phyloP scores from a whole-genome alignment of 75 land plant genomes.

The Adiantum capillusveneris region DNA sequence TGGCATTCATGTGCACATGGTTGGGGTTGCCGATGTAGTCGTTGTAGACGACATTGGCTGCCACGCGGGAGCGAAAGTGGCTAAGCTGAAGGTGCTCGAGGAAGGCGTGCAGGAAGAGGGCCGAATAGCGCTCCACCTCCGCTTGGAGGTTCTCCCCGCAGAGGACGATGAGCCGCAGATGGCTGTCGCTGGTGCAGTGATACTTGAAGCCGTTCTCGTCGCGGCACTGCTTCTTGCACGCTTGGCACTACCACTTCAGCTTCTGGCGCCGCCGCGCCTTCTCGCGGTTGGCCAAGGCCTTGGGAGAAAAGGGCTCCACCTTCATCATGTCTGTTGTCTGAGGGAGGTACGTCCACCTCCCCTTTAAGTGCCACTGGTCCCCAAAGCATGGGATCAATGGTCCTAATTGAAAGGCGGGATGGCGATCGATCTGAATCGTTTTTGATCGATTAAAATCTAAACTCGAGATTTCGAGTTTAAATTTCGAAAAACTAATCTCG shows the following conservation, averaged over 20 bases:
- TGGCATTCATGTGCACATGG: too few species aligned
- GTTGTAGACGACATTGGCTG: too few species aligned
- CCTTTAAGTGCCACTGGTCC: too few species aligned
- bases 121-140: conserved; percentile 72
- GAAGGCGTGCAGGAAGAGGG: conserved; percentile 73
- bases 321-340: too few species aligned
- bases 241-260: conserved; percentile 96
- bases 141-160: conserved; percentile 82
- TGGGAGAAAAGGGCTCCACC: conserved; percentile 90
- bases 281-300: conserved; percentile 91
- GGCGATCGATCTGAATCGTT: too few species aligned
- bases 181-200: conserved; percentile 89
- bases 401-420: too few species aligned
- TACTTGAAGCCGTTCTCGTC: conserved; percentile 99
- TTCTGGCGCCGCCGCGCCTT: conserved; percentile 95
- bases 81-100: conserved; percentile 75
- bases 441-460: too few species aligned
- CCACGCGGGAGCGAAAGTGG: conserved; percentile 70
- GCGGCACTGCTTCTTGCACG: conserved; percentile 98
- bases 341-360: too few species aligned
- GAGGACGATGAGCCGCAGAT: conserved; percentile 96
- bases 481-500: too few species aligned
- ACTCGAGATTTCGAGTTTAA: too few species aligned
- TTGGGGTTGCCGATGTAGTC: too few species aligned
- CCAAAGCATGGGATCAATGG: too few species aligned